A percentile compares a stretch with the other conserved stretches of the same genome.
Conservation (phyloP, 1,139 yeast genomes). For the Hyphopichia fennica region DNA sequence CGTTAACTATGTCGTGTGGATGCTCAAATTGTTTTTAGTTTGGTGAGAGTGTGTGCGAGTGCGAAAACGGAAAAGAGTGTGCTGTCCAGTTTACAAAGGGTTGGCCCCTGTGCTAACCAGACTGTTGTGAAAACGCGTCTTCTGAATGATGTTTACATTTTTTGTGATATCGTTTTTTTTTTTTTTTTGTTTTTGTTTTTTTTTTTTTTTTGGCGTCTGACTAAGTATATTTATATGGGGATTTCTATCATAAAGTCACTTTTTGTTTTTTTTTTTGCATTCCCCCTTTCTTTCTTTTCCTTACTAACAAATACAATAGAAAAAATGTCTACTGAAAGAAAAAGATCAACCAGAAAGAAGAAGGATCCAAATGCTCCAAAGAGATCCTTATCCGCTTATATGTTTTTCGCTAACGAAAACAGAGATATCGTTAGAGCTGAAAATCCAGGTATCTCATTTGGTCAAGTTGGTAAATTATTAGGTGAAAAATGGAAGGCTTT, state of each 20-base stretch:
- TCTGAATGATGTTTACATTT: no score
- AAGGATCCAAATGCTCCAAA: slow-evolving; percentile 98
- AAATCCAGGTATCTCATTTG: slow-evolving; percentile 91
- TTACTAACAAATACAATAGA: slow-evolving; percentile 7
- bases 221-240: neutral
- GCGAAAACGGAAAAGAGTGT: no score
- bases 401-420: slow-evolving; percentile 97
- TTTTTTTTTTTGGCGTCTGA: no score
- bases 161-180: no score
- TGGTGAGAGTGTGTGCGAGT: no score
- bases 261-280: neutral
- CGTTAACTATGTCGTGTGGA: no score
- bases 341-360: slow-evolving; percentile 52
- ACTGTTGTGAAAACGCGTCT: no score
- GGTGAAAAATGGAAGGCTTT: slow-evolving; percentile 98
- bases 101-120: no score
- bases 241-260: no score
- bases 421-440: slow-evolving; percentile 93
- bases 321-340: slow-evolving; percentile 36
- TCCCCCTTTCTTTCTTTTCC: neutral
- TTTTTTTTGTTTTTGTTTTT: no score
- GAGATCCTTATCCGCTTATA: slow-evolving; percentile 96
- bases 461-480: slow-evolving; percentile 86
- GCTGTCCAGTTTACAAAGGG: no score
- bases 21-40: no score